Evolutionary conservation across 2,329 filamentous ascomycete genomes (phyloP), one percentile per base, ranked within the genome.

Genomic region (Ascochyta pisi): DNA sequence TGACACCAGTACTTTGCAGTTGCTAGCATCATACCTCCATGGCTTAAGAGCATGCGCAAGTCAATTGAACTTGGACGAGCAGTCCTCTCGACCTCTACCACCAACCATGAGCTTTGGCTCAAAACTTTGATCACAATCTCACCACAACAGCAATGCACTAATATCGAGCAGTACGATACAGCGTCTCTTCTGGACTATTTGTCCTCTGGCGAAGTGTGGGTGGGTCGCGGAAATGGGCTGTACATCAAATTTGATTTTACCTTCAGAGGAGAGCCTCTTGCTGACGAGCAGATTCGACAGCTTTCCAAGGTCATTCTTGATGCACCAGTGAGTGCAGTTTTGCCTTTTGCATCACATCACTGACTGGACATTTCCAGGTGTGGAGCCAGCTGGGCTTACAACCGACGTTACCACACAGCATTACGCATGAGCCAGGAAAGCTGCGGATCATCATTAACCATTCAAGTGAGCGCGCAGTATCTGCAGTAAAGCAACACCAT

Each of bases 51-150:
- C 22, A 76, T 74, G 71, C 50, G 54, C 42, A 63, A 55, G 40
- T 66, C 65, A 22, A 27, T 73, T 16, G 71, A 76, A 54, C 59
- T 76, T 31, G 74, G 73, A 50, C 67, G 70, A 42, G 71, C 72
- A 27, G 73, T 75, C 38, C 58, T 76, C 16, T 60, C 57, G 34
- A 63, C 64, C 24, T 53, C 68, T 15, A 53, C 49, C 27, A 54
- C 60, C 8, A 46, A 68, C 31, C 54, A 73, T 27, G 70, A 75
- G 63, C 70, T 76, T n/a, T 74, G 69, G 70, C 66, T 74, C 53
- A 69, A 56, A 26, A 71, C 72, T 39, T 69, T 70, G 58, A 72
- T 75, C 63, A 73, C 71, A 26, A 47, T 74, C 61, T 71, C 67
- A 70, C 59, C 66, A 51, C 57, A 62, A 44, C 65, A 69, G 54